A percentile compares a stretch with the other conserved stretches of the same genome.
Conservation (phyloP, 2,329 filamentous ascomycete species). For the Monosporascus sp. region DNA sequence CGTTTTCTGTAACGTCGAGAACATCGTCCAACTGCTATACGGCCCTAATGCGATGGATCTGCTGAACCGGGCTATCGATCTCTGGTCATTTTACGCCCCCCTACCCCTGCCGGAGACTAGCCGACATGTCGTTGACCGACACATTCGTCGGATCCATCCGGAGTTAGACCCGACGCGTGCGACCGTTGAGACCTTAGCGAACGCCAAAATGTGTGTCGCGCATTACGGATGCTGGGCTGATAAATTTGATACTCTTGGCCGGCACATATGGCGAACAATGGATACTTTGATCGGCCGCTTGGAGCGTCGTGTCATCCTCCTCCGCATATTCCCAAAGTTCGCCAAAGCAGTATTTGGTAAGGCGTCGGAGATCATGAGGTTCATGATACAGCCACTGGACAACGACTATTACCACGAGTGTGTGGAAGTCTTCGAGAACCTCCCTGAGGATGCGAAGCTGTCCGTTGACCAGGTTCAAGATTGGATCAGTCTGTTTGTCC, state of each 20-base stretch:
- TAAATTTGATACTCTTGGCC: background rate
- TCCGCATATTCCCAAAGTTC: too few species aligned
- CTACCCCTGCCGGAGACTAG: conserved; percentile 4
- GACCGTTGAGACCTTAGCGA: conserved; percentile 3
- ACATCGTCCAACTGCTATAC: conserved; percentile 3
- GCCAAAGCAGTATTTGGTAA: too few species aligned
- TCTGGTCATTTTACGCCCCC: conserved; percentile 7
- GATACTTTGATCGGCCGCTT: background rate
- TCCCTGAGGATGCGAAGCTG: too few species aligned
- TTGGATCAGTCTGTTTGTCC: too few species aligned
- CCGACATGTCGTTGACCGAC: conserved; percentile 8
- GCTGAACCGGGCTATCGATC: conserved; percentile 3
- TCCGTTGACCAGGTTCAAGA: too few species aligned
- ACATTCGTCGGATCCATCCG: conserved; percentile 8
- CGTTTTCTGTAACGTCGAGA: conserved; percentile 8
- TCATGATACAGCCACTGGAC: too few species aligned
- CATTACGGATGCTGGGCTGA: conserved; percentile 11
- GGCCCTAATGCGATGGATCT: conserved; percentile 1
- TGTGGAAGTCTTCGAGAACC: too few species aligned
- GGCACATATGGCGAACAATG: background rate
- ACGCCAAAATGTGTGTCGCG: conserved; percentile 8
- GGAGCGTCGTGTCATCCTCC: too few species aligned
- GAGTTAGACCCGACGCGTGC: conserved; percentile 8
- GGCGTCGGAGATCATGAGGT: too few species aligned
- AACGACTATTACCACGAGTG: too few species aligned